Evolutionary conservation across 1,139 yeast species (phyloP).

Genomic region (Ogataea hybrid): DNA sequence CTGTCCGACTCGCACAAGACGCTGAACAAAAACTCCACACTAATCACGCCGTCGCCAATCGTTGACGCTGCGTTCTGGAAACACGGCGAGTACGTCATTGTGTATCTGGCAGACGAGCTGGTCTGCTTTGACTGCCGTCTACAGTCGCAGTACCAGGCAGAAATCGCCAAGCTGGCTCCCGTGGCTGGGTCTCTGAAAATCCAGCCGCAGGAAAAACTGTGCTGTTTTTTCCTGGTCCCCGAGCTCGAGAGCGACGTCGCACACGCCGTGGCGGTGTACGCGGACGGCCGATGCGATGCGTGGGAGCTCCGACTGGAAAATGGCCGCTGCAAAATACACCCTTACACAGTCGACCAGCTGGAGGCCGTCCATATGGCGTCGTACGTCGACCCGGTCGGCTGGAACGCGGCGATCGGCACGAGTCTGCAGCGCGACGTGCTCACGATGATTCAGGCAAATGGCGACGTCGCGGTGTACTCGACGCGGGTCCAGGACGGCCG

Average conservation of each 20-base stretch:
- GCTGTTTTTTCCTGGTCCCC: slow-evolving; percentile 47
- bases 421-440: slow-evolving; percentile 51
- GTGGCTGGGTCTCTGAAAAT: slow-evolving; percentile 17
- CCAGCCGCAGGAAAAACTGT: slow-evolving; percentile 30
- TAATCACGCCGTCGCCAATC: slow-evolving; percentile 39
- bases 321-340: slow-evolving; percentile 21
- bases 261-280: slow-evolving; percentile 44
- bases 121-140: slow-evolving; percentile 63
- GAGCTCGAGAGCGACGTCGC: slow-evolving; percentile 37
- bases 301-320: slow-evolving; percentile 29
- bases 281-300: slow-evolving; percentile 24
- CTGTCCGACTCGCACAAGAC: slow-evolving; percentile 32
- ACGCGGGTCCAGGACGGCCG: slow-evolving; percentile 33
- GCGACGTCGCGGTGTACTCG: slow-evolving; percentile 51
- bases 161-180: slow-evolving; percentile 21
- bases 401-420: slow-evolving; percentile 38
- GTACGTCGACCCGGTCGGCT: slow-evolving; percentile 68
- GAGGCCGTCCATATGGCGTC: slow-evolving; percentile 46
- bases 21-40: slow-evolving; percentile 28
- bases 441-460: slow-evolving; percentile 55
- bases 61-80: slow-evolving; percentile 52
- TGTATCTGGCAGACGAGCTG: slow-evolving; percentile 42
- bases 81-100: slow-evolving; percentile 48
- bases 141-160: slow-evolving; percentile 16
- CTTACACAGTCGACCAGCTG: slow-evolving; percentile 30